Evolutionary conservation across 345 rosid species (phyloP), one percentile per base, ranked within the genome.

Genomic region (Mangifera indica): DNA sequence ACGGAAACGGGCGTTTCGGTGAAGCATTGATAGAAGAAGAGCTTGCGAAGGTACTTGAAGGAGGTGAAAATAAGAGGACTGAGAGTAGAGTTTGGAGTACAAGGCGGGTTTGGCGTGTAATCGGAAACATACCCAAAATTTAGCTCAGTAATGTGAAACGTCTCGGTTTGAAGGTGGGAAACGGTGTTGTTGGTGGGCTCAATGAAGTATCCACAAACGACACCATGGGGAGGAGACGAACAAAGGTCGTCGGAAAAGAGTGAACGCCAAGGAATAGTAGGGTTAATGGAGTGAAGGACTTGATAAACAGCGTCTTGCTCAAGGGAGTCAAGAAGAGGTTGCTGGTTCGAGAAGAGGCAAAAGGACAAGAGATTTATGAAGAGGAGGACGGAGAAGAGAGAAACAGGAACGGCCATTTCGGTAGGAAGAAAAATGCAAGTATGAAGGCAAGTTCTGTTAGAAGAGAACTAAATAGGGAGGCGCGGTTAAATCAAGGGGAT

Each of bases 11-110:
- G 78, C 7, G 52, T 56, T 49, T 48, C 80, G 56, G 84, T 80
- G 85, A 85, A 90, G 60, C 96, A 90, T 48, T 80, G 82, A 79
- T 90, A 88, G 81, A 88, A 81, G 72, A 86, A 88, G 60, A 90
- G 82, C 74, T 85, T 86, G 37, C 96, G 92, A 0, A 90, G 80
- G 73, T 58, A 77, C 61, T 79, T 81, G 74, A 88, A 86, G 46
- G 89, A 77, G 45, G 81, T 74, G 77, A 88, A 82, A 48, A 90
- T 48, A 37, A 84, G 86, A 65, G 89, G 91, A 54, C 72, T 70
- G 25, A 90, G 81, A 0, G 88, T 78, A 44, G 95, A 75, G 60
- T 86, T 85, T 0, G 84, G 63, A 18, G 86, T 71, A 81, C 91
- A 90, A 75, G 88, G 83, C 3, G 88, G 89, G 83, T 88, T 90